Evolutionary conservation across 202 grass and related monocot genomes (phyloP), one percentile per base, ranked within the genome.

Genomic region (Dendrocalamus latiflorus): DNA sequence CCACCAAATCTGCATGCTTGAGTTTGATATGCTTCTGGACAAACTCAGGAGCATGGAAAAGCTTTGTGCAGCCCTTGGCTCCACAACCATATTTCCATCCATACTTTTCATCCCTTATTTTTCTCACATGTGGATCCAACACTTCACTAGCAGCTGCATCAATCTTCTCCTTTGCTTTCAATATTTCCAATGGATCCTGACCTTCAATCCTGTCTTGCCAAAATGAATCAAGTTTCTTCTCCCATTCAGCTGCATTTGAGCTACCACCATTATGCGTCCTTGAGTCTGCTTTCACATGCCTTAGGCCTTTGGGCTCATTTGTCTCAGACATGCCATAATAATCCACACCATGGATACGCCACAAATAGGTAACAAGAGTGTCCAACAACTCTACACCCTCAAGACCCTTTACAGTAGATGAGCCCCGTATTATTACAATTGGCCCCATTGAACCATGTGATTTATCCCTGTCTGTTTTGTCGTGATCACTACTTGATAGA

Each of bases 91-190:
- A 99, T 80, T 95, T 99, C 96, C 96, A 99, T 21, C 93, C 93
- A 83, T 99, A 99, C 60, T 98, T 98, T 58, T 98, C 95, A 90
- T 98, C 95, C 77, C 93, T 91, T 91, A 98, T 98, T 89, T 98
- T 98, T 73, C 95, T 91, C 7, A 95, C 93, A 56, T 86, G 81
- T 74, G 95, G 95, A 82, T 93, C 92, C 76, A 98, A 75, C 68
- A 84, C 76, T 69, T 95, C 95, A 84, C 84, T 85, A 76, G 95
- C 93, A 67, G 88, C 90, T 82, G 91, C 83, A 76, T 98, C 95
- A 59, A 98, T 93, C 68, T 95, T 98, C 49, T 98, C 95, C 80
- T 91, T 95, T 26, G 91, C 93, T 87, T 92, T 91, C 63, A 98
- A 80, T 66, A 81, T 69, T 82, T 95, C 89, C 75, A 98, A 73